Conservation (phyloP, 768 basidiomycete species). For the Boletus vermiculosoides region DNA sequence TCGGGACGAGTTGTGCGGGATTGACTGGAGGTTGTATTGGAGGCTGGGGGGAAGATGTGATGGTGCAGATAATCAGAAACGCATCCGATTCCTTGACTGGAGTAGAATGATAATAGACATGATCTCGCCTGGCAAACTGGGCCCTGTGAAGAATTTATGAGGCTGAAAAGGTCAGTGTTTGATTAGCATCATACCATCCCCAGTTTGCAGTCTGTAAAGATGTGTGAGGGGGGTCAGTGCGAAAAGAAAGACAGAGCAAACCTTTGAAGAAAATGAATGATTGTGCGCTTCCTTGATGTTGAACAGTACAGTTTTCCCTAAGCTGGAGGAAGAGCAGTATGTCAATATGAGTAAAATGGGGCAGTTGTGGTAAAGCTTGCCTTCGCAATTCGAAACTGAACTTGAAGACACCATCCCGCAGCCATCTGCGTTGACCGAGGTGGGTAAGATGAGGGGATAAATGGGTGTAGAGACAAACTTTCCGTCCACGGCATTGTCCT, state of each 20-base stretch:
- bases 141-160: slow-evolving; percentile 46
- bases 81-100: slow-evolving; percentile 58
- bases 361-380: slow-evolving; percentile 32
- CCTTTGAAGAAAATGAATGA: slow-evolving; percentile 76
- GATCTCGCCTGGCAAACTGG: slow-evolving; percentile 75
- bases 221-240: slow-evolving; percentile 10
- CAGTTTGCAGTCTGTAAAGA: slow-evolving; percentile 69
- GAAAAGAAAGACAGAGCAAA: slow-evolving; percentile 22
- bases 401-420: slow-evolving; percentile 81
- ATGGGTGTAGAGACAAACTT: slow-evolving; percentile 39
- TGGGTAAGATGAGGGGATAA: background rate
- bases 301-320: slow-evolving; percentile 53
- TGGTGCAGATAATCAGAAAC: slow-evolving; percentile 75
- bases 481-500: slow-evolving; percentile 60
- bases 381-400: slow-evolving; percentile 82
- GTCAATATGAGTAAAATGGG: background rate
- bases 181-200: slow-evolving; percentile 62
- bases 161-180: background rate
- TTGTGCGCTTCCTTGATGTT: slow-evolving; percentile 78
- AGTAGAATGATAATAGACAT: slow-evolving; percentile 58
- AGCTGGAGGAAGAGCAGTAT: slow-evolving; percentile 13
- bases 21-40: slow-evolving; percentile 45
- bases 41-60: slow-evolving; percentile 62
- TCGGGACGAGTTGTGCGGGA: slow-evolving; percentile 59
- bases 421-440: slow-evolving; percentile 53